Conservation (phyloP, 352 stramenopile species). For the Phytophthora aleatoria region DNA sequence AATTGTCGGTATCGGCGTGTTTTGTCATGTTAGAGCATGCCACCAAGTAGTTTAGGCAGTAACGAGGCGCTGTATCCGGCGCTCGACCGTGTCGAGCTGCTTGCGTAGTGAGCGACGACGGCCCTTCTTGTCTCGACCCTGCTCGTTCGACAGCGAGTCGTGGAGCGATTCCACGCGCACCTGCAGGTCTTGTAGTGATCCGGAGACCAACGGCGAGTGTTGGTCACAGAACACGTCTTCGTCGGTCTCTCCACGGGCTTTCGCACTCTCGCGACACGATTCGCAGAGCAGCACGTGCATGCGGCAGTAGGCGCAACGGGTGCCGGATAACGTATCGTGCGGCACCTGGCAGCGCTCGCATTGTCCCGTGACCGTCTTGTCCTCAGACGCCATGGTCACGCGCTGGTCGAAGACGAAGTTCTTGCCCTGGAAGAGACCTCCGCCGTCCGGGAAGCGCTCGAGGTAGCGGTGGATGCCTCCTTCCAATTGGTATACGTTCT, state of each 20-base stretch:
- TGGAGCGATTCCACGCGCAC: slow-evolving; percentile 39
- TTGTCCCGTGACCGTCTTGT: slow-evolving; percentile 59
- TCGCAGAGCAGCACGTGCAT: slow-evolving; percentile 81
- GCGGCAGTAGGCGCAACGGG: slow-evolving; percentile 78
- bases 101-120: slow-evolving; percentile 80
- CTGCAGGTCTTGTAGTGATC: slow-evolving; percentile 46
- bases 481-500: slow-evolving; percentile 78
- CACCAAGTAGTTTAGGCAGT: slow-evolving; percentile 14
- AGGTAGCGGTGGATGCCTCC: slow-evolving; percentile 88
- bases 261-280: slow-evolving; percentile 31
- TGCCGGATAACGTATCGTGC: slow-evolving; percentile 68
- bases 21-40: slow-evolving; percentile 19
- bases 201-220: slow-evolving; percentile 57
- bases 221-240: slow-evolving; percentile 63
- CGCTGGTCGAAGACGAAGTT: slow-evolving; percentile 90
- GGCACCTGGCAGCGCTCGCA: slow-evolving; percentile 64
- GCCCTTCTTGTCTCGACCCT: slow-evolving; percentile 62
- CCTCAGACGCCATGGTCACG: slow-evolving; percentile 64
- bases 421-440: slow-evolving; percentile 77
- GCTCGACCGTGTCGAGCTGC: slow-evolving; percentile 73
- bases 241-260: slow-evolving; percentile 25
- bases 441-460: slow-evolving; percentile 73
- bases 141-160: slow-evolving; percentile 32
- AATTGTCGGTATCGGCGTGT: slow-evolving; percentile 21
- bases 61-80: slow-evolving; percentile 52